Conservation (phyloP, 352 stramenopile genomes). For the Pythium chondricola region DNA sequence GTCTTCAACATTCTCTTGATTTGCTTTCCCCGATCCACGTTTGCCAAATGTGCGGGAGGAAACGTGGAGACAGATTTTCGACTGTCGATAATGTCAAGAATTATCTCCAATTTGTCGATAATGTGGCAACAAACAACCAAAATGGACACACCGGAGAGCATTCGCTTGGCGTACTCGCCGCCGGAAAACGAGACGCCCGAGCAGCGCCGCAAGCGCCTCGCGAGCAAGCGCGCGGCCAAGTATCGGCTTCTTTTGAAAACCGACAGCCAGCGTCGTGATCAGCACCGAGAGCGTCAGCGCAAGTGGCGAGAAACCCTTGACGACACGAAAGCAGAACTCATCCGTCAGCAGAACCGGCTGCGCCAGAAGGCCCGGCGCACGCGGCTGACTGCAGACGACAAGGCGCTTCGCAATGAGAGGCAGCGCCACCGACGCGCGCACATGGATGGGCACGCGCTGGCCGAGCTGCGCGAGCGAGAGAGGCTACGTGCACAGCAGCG, state of each 20-base stretch:
- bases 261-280: constrained; percentile 2
- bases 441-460: constrained; percentile 33
- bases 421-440: constrained; percentile 35
- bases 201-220: constrained; percentile 39
- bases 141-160: constrained; percentile 49
- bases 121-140: neutral
- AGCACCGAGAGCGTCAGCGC: constrained; percentile 18
- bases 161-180: constrained; percentile 40
- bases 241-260: constrained; percentile 44
- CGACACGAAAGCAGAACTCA: constrained; percentile 19
- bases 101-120: constrained; percentile 2
- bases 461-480: constrained; percentile 39
- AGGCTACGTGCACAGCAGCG: constrained; percentile 34
- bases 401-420: constrained; percentile 38
- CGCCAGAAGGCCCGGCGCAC: constrained; percentile 47
- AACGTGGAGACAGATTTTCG: too few species aligned
- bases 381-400: constrained; percentile 33
- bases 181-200: constrained; percentile 36
- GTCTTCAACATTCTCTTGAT: constrained; percentile 8
- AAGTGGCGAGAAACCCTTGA: constrained; percentile 46
- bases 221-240: constrained; percentile 62
- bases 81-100: constrained; percentile 6
- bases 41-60: too few species aligned
- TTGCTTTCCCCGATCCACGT: too few species aligned
- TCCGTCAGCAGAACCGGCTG: constrained; percentile 58